Conservation (phyloP, 495 filamentous ascomycete species). For the Lasiosphaeria hispida region DNA sequence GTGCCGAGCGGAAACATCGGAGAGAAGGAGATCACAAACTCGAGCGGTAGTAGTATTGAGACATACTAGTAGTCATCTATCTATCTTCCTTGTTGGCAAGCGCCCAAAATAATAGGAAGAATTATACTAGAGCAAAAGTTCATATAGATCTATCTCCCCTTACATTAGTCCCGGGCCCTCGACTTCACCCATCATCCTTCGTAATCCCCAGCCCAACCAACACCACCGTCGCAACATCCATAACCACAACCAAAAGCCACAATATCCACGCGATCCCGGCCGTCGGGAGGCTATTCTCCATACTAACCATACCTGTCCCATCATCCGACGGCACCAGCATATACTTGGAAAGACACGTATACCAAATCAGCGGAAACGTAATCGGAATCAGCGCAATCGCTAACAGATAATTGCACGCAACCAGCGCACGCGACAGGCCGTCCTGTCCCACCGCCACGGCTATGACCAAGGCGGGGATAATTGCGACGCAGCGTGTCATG, state of each 20-base stretch:
- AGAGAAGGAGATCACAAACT: too few species aligned
- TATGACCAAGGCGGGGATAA: slow-evolving; percentile 74
- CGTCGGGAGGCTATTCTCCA: slow-evolving; percentile 12
- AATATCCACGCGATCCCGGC: slow-evolving; percentile 16
- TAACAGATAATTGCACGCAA: slow-evolving; percentile 44
- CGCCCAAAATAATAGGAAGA: too few species aligned
- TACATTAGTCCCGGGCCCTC: too few species aligned
- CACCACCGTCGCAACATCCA: slow-evolving; percentile 24
- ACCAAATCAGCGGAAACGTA: slow-evolving; percentile 47
- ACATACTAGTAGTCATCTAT: too few species aligned
- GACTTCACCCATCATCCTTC: slow-evolving; percentile 1
- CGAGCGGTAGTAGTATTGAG: too few species aligned
- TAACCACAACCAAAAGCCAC: slow-evolving; percentile 21
- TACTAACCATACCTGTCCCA: slow-evolving; percentile 9
- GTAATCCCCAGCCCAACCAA: slow-evolving; percentile 19
- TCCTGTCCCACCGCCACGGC: slow-evolving; percentile 64
- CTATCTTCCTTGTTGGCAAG: too few species aligned
- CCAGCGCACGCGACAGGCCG: slow-evolving; percentile 40
- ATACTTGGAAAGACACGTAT: slow-evolving; percentile 40
- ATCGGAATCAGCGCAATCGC: slow-evolving; percentile 46
- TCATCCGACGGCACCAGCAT: slow-evolving; percentile 41
- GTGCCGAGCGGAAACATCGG: too few species aligned
- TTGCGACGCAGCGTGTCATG: slow-evolving; percentile 59
- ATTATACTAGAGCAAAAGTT: too few species aligned
- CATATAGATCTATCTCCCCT: too few species aligned